Evolutionary conservation across 177 flowering plant species (phyloP).

Genomic region (Vitis hybrid): DNA sequence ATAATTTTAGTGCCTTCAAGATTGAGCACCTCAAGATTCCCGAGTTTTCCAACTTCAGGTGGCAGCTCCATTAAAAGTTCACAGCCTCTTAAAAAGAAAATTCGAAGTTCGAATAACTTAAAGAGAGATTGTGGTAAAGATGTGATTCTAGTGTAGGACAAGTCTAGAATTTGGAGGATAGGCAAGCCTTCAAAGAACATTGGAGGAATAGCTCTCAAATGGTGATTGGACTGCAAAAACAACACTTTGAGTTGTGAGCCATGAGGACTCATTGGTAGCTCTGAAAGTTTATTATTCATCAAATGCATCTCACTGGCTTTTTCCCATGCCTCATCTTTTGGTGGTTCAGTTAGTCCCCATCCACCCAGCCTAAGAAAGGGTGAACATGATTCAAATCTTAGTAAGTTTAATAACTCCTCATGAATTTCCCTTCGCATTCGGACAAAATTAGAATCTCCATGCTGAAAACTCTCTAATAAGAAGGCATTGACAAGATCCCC

Average conservation of each 20-base stretch:
- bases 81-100: background rate
- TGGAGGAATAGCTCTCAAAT: background rate
- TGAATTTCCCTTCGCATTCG: no score
- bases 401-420: no score
- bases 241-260: background rate
- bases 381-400: no score
- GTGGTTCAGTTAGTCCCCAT: background rate
- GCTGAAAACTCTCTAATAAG: no score
- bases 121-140: conserved; percentile 5
- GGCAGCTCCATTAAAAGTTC: background rate
- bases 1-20: conserved; percentile 12
- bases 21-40: conserved; percentile 7
- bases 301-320: background rate
- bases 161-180: background rate
- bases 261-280: background rate
- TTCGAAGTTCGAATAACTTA: background rate
- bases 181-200: background rate
- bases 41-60: conserved; percentile 4
- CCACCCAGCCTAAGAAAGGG: background rate
- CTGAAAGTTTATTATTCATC: background rate
- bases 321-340: conserved; percentile 1
- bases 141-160: background rate
- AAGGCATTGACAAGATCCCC: no score
- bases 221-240: background rate
- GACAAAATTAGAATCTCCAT: no score